Evolutionary conservation across 257 asterid species (phyloP).

Genomic region (Nicotiana undulata): DNA sequence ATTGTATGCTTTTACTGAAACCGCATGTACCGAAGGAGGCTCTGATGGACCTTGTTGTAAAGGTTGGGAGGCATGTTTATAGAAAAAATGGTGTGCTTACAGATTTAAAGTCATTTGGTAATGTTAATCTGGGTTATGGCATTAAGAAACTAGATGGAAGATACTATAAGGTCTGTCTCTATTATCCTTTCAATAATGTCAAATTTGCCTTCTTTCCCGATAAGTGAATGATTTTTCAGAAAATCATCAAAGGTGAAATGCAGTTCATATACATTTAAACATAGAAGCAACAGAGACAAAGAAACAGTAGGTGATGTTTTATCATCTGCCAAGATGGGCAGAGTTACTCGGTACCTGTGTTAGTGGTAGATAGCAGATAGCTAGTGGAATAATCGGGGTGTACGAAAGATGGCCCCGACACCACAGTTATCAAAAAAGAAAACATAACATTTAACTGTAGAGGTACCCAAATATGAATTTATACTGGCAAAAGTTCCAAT

Average conservation of each 20-base stretch:
- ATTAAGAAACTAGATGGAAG: conserved; percentile 83
- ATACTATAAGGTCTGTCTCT: conserved; percentile 51
- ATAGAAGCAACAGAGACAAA: neutral
- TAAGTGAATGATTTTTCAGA: neutral
- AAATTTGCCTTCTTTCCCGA: neutral
- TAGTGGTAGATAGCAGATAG: neutral
- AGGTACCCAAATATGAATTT: neutral
- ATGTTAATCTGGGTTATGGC: conserved; percentile 74
- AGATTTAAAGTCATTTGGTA: conserved; percentile 46
- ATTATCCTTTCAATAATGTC: neutral
- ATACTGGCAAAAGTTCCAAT: neutral
- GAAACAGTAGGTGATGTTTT: neutral
- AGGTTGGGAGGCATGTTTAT: conserved; percentile 62
- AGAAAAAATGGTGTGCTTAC: conserved; percentile 74
- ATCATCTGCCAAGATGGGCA: neutral
- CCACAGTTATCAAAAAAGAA: neutral
- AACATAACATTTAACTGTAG: neutral
- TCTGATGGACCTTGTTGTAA: conserved; percentile 37
- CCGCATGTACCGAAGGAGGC: conserved; percentile 39
- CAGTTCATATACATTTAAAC: neutral
- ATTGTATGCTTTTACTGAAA: conserved; percentile 81
- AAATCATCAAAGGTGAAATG: neutral
- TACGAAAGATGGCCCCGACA: accelerated
- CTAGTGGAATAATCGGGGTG: neutral
- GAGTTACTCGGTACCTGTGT: neutral